Percentiles rank a stretch among this genome's conserved stretches.
Evolutionary conservation across 768 basidiomycete genomes (phyloP).

Genomic region (Fomitopsis pulvina): DNA sequence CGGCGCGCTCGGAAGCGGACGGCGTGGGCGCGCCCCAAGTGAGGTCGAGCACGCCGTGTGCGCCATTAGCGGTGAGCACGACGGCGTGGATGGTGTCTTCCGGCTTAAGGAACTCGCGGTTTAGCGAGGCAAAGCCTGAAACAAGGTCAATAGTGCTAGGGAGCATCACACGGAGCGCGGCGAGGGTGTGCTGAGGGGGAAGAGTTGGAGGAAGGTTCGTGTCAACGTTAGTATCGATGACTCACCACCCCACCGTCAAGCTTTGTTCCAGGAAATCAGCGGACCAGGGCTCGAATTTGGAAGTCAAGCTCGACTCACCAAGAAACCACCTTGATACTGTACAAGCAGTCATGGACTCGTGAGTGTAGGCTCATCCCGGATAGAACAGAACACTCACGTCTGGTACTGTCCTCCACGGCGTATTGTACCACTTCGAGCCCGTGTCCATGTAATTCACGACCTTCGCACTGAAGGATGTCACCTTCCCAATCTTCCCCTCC

Average conservation of each 20-base stretch:
- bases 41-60: conserved; percentile 56
- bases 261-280: conserved; percentile 25
- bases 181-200: conserved; percentile 51
- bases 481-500: conserved; percentile 63
- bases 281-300: conserved; percentile 10
- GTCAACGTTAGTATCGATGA: conserved; percentile 9
- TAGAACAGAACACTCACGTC: conserved; percentile 43
- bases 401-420: conserved; percentile 77
- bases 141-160: conserved; percentile 46
- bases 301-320: conserved; percentile 41
- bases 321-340: conserved; percentile 76
- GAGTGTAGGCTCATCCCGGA: background rate
- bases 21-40: conserved; percentile 53
- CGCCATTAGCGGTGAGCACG: conserved; percentile 38
- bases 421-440: conserved; percentile 72
- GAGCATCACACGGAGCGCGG: conserved; percentile 56
- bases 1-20: conserved; percentile 24
- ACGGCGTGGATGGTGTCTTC: conserved; percentile 71
- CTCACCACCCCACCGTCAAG: conserved; percentile 76
- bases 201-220: background rate
- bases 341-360: background rate
- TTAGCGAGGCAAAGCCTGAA: conserved; percentile 60
- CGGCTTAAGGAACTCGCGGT: conserved; percentile 65
- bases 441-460: conserved; percentile 49
- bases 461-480: conserved; percentile 58